These are phyloP conservation scores for Vigna nakashimae DNA, from an alignment of 306 rosid genomes.

Conservation along the genomic window DNA sequence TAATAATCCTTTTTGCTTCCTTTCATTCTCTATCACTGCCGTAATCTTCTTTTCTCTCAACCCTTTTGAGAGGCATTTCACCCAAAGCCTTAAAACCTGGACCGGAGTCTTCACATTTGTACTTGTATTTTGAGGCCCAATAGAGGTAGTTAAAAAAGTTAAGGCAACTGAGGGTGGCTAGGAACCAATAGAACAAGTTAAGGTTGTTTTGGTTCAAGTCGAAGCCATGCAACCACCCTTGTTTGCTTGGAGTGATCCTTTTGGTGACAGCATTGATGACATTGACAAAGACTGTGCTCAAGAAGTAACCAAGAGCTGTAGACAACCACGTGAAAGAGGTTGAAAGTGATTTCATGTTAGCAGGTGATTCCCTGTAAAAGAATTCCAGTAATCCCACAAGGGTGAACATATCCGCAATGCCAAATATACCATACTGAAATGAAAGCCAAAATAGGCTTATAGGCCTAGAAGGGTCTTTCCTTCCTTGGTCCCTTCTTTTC, in stretches of 20 bases:
- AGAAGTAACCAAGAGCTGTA: constrained; percentile 69
- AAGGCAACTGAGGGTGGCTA: constrained; percentile 73
- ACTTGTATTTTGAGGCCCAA: constrained; percentile 77
- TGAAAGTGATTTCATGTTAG: constrained; percentile 77
- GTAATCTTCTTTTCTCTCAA: constrained; percentile 32
- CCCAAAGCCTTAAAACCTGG: constrained; percentile 31
- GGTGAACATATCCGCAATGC: constrained; percentile 92
- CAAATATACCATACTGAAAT: constrained; percentile 78
- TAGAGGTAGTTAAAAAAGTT: constrained; percentile 72
- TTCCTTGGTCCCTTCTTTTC: constrained; percentile 64
- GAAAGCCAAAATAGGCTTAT: constrained; percentile 82
- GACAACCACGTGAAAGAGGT: constrained; percentile 80
- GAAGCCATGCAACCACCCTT: constrained; percentile 71
- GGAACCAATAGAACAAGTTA: constrained; percentile 77
- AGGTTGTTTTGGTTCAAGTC: constrained; percentile 66
- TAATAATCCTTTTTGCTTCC: not conserved
- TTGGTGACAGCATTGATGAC: constrained; percentile 65
- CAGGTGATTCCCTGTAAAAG: constrained; percentile 78
- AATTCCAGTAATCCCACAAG: constrained; percentile 79
- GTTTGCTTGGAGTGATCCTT: constrained; percentile 59
- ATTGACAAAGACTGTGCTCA: constrained; percentile 69
- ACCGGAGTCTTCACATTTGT: constrained; percentile 57
- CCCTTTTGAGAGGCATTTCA: constrained; percentile 17
- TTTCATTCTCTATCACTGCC: not conserved
- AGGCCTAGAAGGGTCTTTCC: constrained; percentile 49